Evolutionary conservation across 495 filamentous ascomycete genomes (phyloP).

Genomic region (Acidiella bohemica): DNA sequence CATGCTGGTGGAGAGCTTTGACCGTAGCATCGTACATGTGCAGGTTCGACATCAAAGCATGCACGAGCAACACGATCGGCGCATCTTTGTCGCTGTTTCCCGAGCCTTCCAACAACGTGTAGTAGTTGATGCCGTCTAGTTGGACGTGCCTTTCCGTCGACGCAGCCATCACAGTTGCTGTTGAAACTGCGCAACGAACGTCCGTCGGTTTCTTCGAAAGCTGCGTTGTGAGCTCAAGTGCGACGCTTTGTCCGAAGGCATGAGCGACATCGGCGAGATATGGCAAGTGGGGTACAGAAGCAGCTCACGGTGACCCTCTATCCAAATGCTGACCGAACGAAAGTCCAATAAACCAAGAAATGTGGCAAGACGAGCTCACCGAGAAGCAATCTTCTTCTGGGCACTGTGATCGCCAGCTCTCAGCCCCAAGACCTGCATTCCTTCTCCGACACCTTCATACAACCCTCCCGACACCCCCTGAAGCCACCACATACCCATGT

Average conservation of each 20-base stretch:
- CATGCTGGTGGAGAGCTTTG: slow-evolving; percentile 2
- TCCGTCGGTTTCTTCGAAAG: no score
- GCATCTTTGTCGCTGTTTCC: slow-evolving; percentile 2
- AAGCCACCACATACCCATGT: slow-evolving; percentile 42
- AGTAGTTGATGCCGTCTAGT: slow-evolving; percentile 18
- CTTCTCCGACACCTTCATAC: slow-evolving; percentile 51
- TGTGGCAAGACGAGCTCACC: no score
- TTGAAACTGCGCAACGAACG: no score
- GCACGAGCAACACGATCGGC: slow-evolving; percentile 10
- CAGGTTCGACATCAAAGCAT: slow-evolving; percentile 15
- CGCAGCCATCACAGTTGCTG: no score
- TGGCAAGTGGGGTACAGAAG: no score
- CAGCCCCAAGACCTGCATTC: slow-evolving; percentile 29
- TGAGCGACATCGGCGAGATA: no score
- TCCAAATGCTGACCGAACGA: no score
- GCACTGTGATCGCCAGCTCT: background rate
- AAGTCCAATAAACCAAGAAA: no score
- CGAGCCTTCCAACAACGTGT: slow-evolving; percentile 8
- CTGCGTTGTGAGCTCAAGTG: no score
- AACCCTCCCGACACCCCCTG: slow-evolving; percentile 48
- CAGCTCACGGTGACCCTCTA: no score
- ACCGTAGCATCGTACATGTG: slow-evolving; percentile 16
- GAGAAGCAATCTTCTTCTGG: no score
- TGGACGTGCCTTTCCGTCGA: slow-evolving; percentile 8
- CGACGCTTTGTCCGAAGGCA: no score